Evolutionary conservation across 208 protist genomes (phyloP).

Genomic region (Leishmania arabica): DNA sequence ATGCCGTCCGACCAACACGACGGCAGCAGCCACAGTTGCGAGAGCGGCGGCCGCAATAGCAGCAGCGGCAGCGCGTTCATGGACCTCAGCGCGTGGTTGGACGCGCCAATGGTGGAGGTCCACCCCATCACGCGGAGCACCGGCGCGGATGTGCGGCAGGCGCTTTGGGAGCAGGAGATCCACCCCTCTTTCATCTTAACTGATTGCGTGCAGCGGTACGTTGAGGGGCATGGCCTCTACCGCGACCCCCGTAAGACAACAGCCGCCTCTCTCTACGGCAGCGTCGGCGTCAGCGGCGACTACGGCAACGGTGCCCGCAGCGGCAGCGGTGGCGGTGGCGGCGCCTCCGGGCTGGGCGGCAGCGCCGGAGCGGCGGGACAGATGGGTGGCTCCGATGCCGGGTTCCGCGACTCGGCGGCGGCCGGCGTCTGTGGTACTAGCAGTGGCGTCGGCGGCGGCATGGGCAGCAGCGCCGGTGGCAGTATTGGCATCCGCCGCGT

Average conservation of each 20-base stretch:
- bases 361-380: slow-evolving; percentile 5
- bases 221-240: slow-evolving; percentile 83
- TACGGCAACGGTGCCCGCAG: slow-evolving; percentile 12
- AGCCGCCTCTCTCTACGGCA: slow-evolving; percentile 33
- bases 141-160: slow-evolving; percentile 84
- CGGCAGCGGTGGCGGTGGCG: slow-evolving; percentile 10
- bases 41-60: not conserved
- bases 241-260: slow-evolving; percentile 72
- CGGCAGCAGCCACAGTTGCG: not conserved
- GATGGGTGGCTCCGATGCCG: slow-evolving; percentile 8
- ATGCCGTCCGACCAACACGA: not conserved
- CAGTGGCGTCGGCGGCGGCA: slow-evolving; percentile 5
- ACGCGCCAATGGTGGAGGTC: slow-evolving; percentile 80
- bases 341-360: slow-evolving; percentile 5
- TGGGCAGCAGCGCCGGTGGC: not conserved
- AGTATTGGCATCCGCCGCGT: slow-evolving; percentile 9
- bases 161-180: slow-evolving; percentile 82
- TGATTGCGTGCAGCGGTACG: slow-evolving; percentile 78
- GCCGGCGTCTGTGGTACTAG: not conserved
- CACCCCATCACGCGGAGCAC: slow-evolving; percentile 72
- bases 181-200: slow-evolving; percentile 62
- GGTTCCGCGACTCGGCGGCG: slow-evolving; percentile 17
- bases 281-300: slow-evolving; percentile 24
- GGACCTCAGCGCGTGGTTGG: slow-evolving; percentile 11
- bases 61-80: not conserved